Evolutionary conservation across 305 asterid species (phyloP).

Genomic region (Ilex paraguariensis): DNA sequence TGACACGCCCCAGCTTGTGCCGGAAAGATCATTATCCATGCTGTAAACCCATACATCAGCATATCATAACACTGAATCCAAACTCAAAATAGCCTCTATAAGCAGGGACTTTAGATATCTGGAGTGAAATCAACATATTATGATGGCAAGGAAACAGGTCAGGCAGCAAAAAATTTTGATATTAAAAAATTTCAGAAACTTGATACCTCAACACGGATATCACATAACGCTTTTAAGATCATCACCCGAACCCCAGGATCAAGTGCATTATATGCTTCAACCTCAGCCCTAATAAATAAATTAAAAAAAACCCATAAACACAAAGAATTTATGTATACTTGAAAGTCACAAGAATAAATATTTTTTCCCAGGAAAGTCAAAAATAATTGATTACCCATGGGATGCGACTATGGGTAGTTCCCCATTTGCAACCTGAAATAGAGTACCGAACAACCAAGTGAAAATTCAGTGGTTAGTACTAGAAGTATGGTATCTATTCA

Average conservation of each 20-base stretch:
- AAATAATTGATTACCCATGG: constrained; percentile 68
- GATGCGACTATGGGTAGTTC: constrained; percentile 95
- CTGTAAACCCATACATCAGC: too few species aligned
- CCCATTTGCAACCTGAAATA: constrained; percentile 92
- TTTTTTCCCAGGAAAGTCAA: too few species aligned
- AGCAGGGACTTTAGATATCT: too few species aligned
- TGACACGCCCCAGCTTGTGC: too few species aligned
- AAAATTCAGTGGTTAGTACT: constrained; percentile 10
- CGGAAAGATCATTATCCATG: too few species aligned
- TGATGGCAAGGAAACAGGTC: not conserved
- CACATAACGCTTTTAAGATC: constrained; percentile 95
- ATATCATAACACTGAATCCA: too few species aligned
- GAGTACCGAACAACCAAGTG: constrained; percentile 13
- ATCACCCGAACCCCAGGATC: constrained; percentile 93
- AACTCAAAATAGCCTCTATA: too few species aligned
- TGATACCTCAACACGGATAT: constrained; percentile 97
- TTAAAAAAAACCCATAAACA: constrained; percentile 11
- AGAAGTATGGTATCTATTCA: constrained; percentile 3
- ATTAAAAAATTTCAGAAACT: not conserved
- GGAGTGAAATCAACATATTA: too few species aligned
- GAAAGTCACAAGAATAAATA: not conserved
- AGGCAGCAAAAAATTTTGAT: not conserved
- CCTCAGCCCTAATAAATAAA: constrained; percentile 62
- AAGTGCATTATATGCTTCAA: constrained; percentile 71
- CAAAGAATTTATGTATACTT: not conserved